Percentiles rank a stretch among this genome's conserved stretches.
Evolutionary conservation across 805 yeast species (phyloP).

Genomic region (Brettanomyces sp.): DNA sequence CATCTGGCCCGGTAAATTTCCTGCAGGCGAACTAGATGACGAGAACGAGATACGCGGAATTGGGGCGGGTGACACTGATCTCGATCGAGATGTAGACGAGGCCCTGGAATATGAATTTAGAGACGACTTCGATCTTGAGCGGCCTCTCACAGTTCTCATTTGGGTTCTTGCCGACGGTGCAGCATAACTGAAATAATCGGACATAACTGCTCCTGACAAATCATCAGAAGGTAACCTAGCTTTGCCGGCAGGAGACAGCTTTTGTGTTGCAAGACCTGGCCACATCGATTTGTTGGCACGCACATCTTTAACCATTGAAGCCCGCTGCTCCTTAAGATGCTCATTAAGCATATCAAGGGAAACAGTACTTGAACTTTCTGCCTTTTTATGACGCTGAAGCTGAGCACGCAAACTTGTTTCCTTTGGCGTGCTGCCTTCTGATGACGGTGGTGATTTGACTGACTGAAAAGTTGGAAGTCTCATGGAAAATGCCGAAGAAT

Average conservation of each 20-base stretch:
- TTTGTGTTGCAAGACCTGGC: neutral
- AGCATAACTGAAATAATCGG: slow-evolving; percentile 21
- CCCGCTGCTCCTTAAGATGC: slow-evolving; percentile 11
- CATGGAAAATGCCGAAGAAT: slow-evolving; percentile 1
- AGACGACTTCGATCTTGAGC: neutral
- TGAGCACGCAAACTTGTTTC: neutral
- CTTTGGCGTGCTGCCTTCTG: neutral
- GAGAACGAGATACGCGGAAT: neutral
- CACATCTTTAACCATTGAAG: neutral
- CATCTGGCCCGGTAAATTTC: too few relatives aligned
- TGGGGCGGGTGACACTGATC: neutral
- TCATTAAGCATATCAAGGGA: slow-evolving; percentile 3
- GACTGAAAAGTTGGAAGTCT: slow-evolving; percentile 5
- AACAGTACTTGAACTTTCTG: neutral
- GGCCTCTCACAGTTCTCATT: neutral
- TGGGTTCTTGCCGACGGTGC: slow-evolving; percentile 9
- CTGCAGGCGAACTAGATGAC: slow-evolving; percentile 2
- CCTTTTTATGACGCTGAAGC: neutral
- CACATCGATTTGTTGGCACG: too few relatives aligned
- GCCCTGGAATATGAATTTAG: neutral
- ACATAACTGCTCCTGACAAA: slow-evolving; percentile 3
- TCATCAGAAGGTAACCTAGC: slow-evolving; percentile 1
- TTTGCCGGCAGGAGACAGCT: neutral
- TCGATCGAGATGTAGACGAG: neutral
- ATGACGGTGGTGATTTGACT: neutral